Evolutionary conservation across 2,329 filamentous ascomycete genomes (phyloP), one percentile per base, ranked within the genome.

Genomic region (Mycosphaerella sp.): DNA sequence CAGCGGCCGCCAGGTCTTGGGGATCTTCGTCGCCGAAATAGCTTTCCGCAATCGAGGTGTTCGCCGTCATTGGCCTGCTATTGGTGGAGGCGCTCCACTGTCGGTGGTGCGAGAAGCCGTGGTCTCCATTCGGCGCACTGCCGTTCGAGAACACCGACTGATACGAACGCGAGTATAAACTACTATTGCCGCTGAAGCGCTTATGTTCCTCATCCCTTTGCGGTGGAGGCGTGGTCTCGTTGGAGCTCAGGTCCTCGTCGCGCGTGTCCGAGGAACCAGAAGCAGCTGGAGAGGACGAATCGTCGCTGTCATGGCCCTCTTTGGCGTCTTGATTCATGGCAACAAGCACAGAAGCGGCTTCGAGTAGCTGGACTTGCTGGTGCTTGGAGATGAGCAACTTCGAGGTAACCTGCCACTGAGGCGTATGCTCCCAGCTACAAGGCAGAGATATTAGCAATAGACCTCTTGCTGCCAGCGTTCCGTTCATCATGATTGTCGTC

Each of bases 361-460:
- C 93, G 56, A 98, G 81, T 57, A 98, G 81, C 73, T 98, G 93
- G 50, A 98, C 93, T 77, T 98, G 93, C 75, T 98, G 93, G 73
- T 98, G 93, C 80, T 98, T 98, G 65, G 92, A 97, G 66, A 98
- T 97, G 70, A 97, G 84, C 69, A 97, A 80, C 76, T 97, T 97
- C 65, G 93, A 97, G 53, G 93, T 98, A 71, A 86, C 86, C 49
- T 91, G 88, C 93, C 93, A 98, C 76, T 95, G 89, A 63, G 93
- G 92, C 72, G 95, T 95, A 75, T 98, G 93, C 77, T 98, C 93
- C 93, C 93, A 98, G 80, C 92, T 98, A 82, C 69, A 50, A 36
- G 43, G 40, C 50, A 48, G 26, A 48, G 40, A 29, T 36, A 49
- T 62, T 47, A 62, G 60, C 51, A 36, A 45, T 11, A 39, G 17